Base-by-base conservation (phyloP, 768 basidiomycete species). In the Auricularia sp. region DNA sequence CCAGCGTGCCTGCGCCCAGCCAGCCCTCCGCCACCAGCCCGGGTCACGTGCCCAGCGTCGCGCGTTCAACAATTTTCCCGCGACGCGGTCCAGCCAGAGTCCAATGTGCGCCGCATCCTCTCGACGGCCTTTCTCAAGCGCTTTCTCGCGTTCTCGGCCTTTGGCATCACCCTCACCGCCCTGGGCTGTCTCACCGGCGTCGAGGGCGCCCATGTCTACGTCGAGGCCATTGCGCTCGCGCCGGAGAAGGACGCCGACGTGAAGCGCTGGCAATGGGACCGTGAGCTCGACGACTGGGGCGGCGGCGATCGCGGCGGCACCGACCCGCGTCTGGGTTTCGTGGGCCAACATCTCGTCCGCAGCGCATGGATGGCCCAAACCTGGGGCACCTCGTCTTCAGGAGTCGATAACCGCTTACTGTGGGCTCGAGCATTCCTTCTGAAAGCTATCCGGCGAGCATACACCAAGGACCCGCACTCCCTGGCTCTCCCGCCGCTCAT, bases 311-410 rank as follows among this genome's bases (percentile, higher is more conserved):
- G 44, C 36, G 86, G 85, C 4, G 90, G 89, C 59, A 91, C 89
- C n/a, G 87, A 91, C 72, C 80, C 86, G 3, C 81, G 75, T n/a
- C 75, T 91, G 8, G 86, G 87, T 2, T 79, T 82, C 70, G 77
- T 75, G 68, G 87, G 80, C 23, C 77, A 87, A 34, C 84, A 87
- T 71, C 79, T 81, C 51, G 74, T 87, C 0, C 84, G 89, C 39
- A 80, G 81, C 36, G 87, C 89, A 12, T 91, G 88, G 88, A 84
- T 87, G 75, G 83, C 84, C 0, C 79, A 83, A 64, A 77, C 87
- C 66, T 88, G 88, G 86, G 84, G 83, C 18, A 76, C 77, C 10
- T 82, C 81, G 6, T 73, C 76, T 21, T 74, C 69, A 53, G 73
- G 80, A 66, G 74, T 86, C 39, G 83, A 88, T 64, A 77, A 84